Conservation (phyloP, 202 grass and related monocot genomes). For the Schoenoplectus triqueter region DNA sequence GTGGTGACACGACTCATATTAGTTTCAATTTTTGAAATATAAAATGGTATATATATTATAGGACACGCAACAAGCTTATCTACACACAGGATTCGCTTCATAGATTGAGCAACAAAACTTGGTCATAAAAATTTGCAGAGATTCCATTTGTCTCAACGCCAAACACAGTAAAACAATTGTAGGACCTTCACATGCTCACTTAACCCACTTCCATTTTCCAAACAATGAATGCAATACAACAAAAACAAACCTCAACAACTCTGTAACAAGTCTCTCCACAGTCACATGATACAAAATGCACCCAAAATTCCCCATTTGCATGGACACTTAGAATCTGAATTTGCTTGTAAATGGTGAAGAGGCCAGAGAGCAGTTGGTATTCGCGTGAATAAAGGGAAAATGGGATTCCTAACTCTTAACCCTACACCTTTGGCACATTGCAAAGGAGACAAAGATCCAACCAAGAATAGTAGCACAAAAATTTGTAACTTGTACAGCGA, state of each 20-base stretch:
- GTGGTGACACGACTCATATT: too few species aligned
- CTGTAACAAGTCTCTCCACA: slow-evolving; percentile 1
- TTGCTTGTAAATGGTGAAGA: slow-evolving; percentile 18
- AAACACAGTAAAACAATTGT: slow-evolving; percentile 24
- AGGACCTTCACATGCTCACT: slow-evolving; percentile 27
- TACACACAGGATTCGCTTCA: neutral
- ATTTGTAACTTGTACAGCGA: slow-evolving; percentile 30
- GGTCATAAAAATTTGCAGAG: neutral
- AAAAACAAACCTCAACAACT: neutral
- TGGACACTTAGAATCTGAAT: neutral
- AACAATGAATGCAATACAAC: neutral
- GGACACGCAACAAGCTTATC: too few species aligned
- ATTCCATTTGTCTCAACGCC: slow-evolving; percentile 26
- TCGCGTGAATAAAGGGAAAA: slow-evolving; percentile 9
- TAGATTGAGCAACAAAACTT: neutral
- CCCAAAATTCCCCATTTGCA: too few species aligned
- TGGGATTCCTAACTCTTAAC: slow-evolving; percentile 26
- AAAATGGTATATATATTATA: too few species aligned
- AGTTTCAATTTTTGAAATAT: too few species aligned
- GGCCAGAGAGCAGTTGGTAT: slow-evolving; percentile 13
- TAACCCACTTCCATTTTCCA: neutral
- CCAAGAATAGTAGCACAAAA: neutral
- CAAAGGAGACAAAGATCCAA: slow-evolving; percentile 28
- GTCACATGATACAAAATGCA: neutral
- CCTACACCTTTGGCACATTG: slow-evolving; percentile 31